Conservation (phyloP, 176 grass and related monocot genomes). For the Aegilops sharonensis region DNA sequence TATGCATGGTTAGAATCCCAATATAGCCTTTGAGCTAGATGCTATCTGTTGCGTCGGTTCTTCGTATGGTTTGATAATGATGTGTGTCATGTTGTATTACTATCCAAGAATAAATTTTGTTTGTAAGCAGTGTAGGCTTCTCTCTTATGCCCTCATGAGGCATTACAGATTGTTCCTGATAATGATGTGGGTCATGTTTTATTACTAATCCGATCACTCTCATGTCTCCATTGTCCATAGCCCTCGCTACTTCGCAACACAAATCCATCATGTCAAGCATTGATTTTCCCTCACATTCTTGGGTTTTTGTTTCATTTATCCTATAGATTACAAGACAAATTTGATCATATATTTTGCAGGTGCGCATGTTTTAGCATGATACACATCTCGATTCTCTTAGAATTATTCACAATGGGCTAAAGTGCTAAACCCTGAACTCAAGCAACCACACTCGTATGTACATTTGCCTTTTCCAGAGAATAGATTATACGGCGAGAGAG, state of each 20-base stretch:
- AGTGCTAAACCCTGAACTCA: neutral
- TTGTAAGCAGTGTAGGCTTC: conserved; percentile 15
- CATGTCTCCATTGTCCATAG: neutral
- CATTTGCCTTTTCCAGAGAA: neutral
- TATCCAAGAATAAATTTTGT: conserved; percentile 10
- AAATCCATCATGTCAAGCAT: neutral
- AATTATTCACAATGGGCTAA: neutral
- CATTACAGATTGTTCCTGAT: conserved; percentile 3
- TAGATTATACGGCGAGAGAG: neutral
- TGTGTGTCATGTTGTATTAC: conserved; percentile 6
- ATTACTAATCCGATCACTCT: neutral
- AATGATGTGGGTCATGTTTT: too few relatives aligned
- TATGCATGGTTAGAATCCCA: conserved; percentile 13
- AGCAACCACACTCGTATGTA: neutral
- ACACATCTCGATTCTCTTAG: neutral
- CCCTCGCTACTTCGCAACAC: neutral
- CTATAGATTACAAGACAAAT: neutral
- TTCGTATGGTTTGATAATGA: neutral
- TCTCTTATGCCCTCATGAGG: neutral
- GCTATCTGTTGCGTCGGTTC: conserved; percentile 9
- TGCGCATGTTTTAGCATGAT: neutral
- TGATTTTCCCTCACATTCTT: neutral
- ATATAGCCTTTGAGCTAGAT: neutral
- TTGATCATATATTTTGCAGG: neutral
- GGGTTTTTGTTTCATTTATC: neutral